Evolutionary conservation across 2,329 filamentous ascomycete species (phyloP), one percentile per base, ranked within the genome.

Genomic region (Cadophora luteo-olivacea): DNA sequence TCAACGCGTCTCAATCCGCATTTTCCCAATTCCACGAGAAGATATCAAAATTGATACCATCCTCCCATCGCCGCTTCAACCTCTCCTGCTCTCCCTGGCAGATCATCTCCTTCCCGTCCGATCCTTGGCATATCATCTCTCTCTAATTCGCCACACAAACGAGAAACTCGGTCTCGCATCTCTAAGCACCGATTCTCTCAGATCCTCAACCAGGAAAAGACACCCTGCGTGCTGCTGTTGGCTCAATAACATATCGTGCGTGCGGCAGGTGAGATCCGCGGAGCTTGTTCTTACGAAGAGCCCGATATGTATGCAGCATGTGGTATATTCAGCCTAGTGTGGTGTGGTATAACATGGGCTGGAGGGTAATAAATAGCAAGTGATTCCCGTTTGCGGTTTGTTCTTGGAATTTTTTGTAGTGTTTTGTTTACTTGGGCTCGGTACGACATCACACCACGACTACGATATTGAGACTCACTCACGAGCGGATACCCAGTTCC

Each of bases 81-180:
- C 36, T 22, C 38, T 38, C 16, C 9, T 22, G 1, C 36, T 22
- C 38, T 38, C 16, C 9, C 36, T n/a, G 22, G n/a, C 32, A 14
- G 19, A 12, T 38, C 33, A 25, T 9, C 55, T 12, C n/a, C 1
- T 25, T 22, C 14, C 5, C 22, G 12, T 29, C 57, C 55, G 55
- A 41, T 36, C 33, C n/a, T 38, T 58, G 19, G 33, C 22, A 41
- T 6, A 4, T 8, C 25, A 9, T 8, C 22, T 8, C 12, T 6
- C 22, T 45, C 22, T 22, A 25, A 60, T 29, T 45, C 36, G 57
- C 57, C 38, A 38, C 5, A 12, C 19, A 25, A 60, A 45, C 57
- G 36, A 58, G 32, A 45, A 41, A 49, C 12, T 33, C 57, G 57
- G 57, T 60, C 36, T 60, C 57, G 57, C 57, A 9, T 19, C 36